Evolutionary conservation across 176 grass and related monocot species (phyloP).

Genomic region (Urochloa ruziziensis): DNA sequence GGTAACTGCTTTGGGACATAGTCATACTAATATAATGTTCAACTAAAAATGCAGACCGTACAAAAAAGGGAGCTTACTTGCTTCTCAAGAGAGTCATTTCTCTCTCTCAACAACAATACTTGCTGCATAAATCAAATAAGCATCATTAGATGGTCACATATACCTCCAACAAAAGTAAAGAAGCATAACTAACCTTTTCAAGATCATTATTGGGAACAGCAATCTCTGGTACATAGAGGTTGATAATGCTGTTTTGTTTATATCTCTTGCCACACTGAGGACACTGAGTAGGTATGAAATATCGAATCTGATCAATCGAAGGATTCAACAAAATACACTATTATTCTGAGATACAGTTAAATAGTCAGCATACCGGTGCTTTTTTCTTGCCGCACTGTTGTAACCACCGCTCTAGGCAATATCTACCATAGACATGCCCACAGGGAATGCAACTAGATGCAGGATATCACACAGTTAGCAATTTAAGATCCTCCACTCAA

Average conservation of each 20-base stretch:
- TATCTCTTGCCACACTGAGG: slow-evolving; percentile 77
- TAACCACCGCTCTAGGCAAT: slow-evolving; percentile 82
- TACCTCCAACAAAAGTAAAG: slow-evolving; percentile 11
- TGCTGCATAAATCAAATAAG: slow-evolving; percentile 64
- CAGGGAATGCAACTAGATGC: slow-evolving; percentile 89
- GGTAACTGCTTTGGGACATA: not conserved
- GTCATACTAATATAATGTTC: not conserved
- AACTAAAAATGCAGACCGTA: not conserved
- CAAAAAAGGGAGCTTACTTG: slow-evolving; percentile 52
- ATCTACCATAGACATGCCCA: slow-evolving; percentile 94
- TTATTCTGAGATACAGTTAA: slow-evolving; percentile 6
- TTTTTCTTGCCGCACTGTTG: slow-evolving; percentile 56
- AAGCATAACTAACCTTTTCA: slow-evolving; percentile 61
- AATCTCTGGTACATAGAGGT: slow-evolving; percentile 81
- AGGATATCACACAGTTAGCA: slow-evolving; percentile 18
- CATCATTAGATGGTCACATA: slow-evolving; percentile 31
- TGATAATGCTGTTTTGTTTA: slow-evolving; percentile 66
- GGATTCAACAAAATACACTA: not conserved
- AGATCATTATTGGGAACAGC: slow-evolving; percentile 85
- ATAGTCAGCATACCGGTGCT: slow-evolving; percentile 65
- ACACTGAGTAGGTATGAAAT: slow-evolving; percentile 53
- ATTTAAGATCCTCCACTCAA: slow-evolving; percentile 4
- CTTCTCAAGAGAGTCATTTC: slow-evolving; percentile 63
- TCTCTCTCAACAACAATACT: slow-evolving; percentile 65
- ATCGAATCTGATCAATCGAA: not conserved